phyloP scores from a whole-genome alignment of 495 filamentous ascomycete genomes.

The Penicillium riverlandense region DNA sequence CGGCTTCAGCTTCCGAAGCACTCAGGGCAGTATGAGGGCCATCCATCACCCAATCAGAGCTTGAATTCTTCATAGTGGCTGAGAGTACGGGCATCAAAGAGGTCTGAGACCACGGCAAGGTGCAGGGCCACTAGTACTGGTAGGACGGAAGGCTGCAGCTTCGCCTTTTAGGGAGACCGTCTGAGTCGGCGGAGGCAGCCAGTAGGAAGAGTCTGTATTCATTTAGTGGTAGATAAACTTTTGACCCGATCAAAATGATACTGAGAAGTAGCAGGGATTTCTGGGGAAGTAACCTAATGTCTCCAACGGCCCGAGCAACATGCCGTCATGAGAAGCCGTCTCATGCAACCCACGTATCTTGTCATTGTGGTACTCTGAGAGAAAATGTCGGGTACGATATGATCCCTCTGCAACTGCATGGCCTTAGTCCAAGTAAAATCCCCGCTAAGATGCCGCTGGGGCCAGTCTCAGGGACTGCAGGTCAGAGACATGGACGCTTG shows the following conservation, averaged over 20 bases:
- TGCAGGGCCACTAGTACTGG: constrained; percentile 27
- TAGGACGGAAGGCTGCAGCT: constrained; percentile 21
- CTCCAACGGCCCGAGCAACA: too few species aligned
- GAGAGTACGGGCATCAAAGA: constrained; percentile 22
- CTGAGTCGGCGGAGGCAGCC: not conserved
- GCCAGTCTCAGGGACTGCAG: not conserved
- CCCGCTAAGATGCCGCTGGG: constrained; percentile 9
- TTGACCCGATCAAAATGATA: constrained; percentile 10
- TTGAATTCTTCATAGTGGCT: not conserved
- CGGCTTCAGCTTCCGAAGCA: constrained; percentile 4
- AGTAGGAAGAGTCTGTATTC: not conserved
- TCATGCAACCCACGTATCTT: not conserved
- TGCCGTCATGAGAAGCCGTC: not conserved
- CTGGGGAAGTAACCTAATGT: not conserved
- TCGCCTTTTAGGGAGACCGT: constrained; percentile 15
- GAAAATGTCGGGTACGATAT: not conserved
- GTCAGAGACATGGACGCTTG: constrained; percentile 1
- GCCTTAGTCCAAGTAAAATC: not conserved
- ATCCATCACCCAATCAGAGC: constrained; percentile 12
- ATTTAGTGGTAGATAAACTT: constrained; percentile 14
- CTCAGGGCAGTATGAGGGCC: constrained; percentile 18
- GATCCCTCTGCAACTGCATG: too few species aligned
- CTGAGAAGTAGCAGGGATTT: not conserved
- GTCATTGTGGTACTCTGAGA: not conserved
- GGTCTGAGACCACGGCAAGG: constrained; percentile 32